Conservation (phyloP, 352 stramenopile species). For the Chrysophaeum taylorii region DNA sequence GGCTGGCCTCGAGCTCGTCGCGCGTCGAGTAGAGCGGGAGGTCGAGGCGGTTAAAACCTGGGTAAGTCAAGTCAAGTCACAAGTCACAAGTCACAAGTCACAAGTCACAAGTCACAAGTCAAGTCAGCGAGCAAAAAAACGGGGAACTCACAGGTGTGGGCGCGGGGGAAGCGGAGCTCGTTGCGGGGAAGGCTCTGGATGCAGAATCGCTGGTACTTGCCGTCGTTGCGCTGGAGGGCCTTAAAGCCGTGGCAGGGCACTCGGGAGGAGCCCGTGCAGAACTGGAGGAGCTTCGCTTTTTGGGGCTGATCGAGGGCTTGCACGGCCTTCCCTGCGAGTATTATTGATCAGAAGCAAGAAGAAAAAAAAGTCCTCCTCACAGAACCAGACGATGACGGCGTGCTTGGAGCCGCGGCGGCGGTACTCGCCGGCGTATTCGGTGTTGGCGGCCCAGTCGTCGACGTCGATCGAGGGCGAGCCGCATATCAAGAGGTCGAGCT, state of each 20-base stretch:
- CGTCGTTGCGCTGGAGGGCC: conserved; percentile 66
- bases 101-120: no score
- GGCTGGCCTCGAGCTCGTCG: conserved; percentile 73
- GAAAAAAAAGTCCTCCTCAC: no score
- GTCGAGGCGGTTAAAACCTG: conserved; percentile 88
- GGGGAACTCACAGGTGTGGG: no score
- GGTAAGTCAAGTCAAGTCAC: no score
- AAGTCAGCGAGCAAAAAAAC: no score
- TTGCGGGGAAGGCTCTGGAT: conserved; percentile 76
- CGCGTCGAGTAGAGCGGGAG: conserved; percentile 81
- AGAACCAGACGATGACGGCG: conserved; percentile 87
- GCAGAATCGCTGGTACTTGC: conserved; percentile 67
- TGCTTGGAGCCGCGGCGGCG: conserved; percentile 43
- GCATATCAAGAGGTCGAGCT: conserved; percentile 79
- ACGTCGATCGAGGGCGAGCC: conserved; percentile 85
- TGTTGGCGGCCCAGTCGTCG: conserved; percentile 79
- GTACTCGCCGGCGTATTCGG: conserved; percentile 75
- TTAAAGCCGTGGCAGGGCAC: conserved; percentile 96
- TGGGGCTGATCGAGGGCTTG: conserved; percentile 81
- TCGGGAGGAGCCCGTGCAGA: conserved; percentile 89
- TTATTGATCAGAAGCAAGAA: no score
- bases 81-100: no score
- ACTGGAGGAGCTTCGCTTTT: conserved; percentile 89
- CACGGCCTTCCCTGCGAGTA: conserved; percentile 90
- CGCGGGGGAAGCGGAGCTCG: conserved; percentile 46